Percentiles rank a stretch among this genome's conserved stretches.
phyloP scores from a whole-genome alignment of 129 eudicot genomes.

The Mikania micrantha region DNA sequence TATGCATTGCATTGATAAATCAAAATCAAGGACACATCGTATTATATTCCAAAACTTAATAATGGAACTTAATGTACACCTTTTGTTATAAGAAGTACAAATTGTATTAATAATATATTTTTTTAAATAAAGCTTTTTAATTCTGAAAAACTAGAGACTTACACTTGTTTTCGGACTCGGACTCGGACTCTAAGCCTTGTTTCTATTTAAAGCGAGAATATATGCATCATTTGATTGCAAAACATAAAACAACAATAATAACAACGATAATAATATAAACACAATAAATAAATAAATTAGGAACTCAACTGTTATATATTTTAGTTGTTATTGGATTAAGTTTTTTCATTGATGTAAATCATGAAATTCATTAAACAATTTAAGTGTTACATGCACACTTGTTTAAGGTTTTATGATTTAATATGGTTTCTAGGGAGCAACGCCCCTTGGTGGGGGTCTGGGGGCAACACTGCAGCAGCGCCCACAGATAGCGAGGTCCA shows the following conservation, averaged over 20 bases:
- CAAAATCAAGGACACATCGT: not conserved
- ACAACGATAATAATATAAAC: not conserved
- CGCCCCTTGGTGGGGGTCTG: no score
- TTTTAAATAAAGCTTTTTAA: not conserved
- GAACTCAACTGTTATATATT: no score
- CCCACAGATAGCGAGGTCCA: no score
- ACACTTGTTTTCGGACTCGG: conserved; percentile 13
- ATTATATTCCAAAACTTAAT: conserved; percentile 4
- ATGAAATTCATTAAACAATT: no score
- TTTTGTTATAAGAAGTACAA: conserved; percentile 4
- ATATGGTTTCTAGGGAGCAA: no score
- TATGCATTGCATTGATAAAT: not conserved
- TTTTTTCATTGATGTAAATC: no score
- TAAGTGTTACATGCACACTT: no score
- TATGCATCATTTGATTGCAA: conserved; percentile 25
- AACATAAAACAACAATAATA: not conserved
- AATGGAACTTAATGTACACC: not conserved
- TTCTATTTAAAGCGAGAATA: conserved; percentile 19
- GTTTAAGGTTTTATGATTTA: no score
- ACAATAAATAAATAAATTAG: no score
- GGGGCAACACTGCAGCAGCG: no score
- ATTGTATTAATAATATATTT: not conserved
- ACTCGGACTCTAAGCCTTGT: conserved; percentile 21
- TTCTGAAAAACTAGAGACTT: not conserved
- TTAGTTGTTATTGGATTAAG: no score